Base-by-base conservation (phyloP, 192 early-diverging fungal species). In the Physocladia obscura region DNA sequence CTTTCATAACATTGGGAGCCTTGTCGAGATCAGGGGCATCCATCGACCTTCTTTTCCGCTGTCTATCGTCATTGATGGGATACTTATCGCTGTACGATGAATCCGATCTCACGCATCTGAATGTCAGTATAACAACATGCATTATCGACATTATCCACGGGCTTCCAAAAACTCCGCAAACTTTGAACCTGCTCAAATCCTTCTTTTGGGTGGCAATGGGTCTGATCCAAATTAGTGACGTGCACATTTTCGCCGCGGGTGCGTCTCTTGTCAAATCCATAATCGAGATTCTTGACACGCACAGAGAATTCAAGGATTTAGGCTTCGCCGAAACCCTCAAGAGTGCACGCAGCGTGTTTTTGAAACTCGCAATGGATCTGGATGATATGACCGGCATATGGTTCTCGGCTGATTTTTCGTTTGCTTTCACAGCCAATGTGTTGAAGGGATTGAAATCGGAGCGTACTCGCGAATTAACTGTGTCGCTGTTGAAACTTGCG, bases 181-280 rank as follows among this genome's bases (percentile, higher is more conserved):
- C 26, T 2, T 40, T 59, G 36, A 24, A 15, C 1, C 44, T 72
- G 5, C 81, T 96, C 39, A 84, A 87, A 36, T 83, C 89, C 57
- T 79, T 97, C 73, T 96, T 96, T 79, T 98, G 96, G 96, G 79
- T 98, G 11, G 92, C 89, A 21, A 75, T 97, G 50, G 84, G 92
- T 1, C 81, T 97, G 5, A 88, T 94, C 61, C 92, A 95, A 75
- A 89, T 98, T 57, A 91, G 91, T 35, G 85, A 95, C 62, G 74
- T 89, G 19, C 85, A 87, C 1, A 80, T 94, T 15, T 96, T 94
- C 79, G 77, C 80, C 11, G 87, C 84, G 47, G 93, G 90, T 0
- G 69, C 92, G 24, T 82, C 79, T 35, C 71, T 98, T 26, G 47
- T 95, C 21, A 74, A 89, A 40, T 88, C 86, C 17, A 86, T 92